phyloP scores from a whole-genome alignment of 495 filamentous ascomycete genomes.

The Xylaria curta region DNA sequence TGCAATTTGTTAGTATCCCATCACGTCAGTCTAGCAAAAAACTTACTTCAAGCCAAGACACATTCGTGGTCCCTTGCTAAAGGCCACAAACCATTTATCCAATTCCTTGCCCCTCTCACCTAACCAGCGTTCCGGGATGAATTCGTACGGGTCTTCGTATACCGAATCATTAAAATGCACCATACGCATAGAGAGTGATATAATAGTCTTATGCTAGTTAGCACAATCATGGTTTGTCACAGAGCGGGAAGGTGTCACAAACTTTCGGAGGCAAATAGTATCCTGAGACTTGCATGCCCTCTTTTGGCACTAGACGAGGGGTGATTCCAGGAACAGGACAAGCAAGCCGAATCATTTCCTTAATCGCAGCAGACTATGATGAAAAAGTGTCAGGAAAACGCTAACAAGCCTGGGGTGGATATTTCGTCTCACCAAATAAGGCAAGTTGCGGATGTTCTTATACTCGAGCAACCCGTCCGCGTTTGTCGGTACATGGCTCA shows the following conservation, averaged over 20 bases:
- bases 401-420: neutral
- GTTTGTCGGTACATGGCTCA: neutral
- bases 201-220: conserved; percentile 9
- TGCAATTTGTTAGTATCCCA: neutral
- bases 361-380: neutral
- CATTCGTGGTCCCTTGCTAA: conserved; percentile 12
- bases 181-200: conserved; percentile 13
- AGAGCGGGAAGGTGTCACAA: neutral
- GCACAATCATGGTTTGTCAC: neutral
- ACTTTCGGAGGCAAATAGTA: conserved; percentile 7
- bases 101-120: conserved; percentile 7
- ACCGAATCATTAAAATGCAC: conserved; percentile 14
- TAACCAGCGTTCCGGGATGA: conserved; percentile 21
- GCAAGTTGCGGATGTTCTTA: conserved; percentile 3
- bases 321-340: conserved; percentile 15
- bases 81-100: conserved; percentile 20
- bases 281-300: neutral
- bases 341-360: conserved; percentile 11
- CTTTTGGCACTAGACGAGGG: conserved; percentile 3
- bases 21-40: neutral
- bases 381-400: neutral
- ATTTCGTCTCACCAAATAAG: conserved; percentile 11
- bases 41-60: conserved; percentile 20
- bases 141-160: neutral
- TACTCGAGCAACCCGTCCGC: conserved; percentile 11